Evolutionary conservation across 2,329 filamentous ascomycete species (phyloP).

Genomic region (Teratosphaeria destructans): DNA sequence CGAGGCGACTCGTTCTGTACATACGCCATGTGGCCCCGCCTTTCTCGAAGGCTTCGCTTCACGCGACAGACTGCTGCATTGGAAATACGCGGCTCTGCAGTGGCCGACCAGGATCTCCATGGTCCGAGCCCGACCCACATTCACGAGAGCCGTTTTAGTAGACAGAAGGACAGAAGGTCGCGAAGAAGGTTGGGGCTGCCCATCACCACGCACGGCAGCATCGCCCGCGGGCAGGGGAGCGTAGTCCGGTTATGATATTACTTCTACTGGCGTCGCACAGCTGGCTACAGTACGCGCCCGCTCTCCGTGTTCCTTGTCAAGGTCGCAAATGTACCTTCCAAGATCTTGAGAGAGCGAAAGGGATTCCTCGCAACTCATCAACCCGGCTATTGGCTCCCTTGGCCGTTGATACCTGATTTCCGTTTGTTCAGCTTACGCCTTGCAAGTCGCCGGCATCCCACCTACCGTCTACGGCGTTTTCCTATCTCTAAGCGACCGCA

Average conservation of each 20-base stretch:
- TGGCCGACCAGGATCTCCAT: background rate
- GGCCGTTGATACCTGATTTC: background rate
- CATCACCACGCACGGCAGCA: background rate
- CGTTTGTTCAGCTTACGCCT: background rate
- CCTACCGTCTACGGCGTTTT: background rate
- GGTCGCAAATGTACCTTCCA: background rate
- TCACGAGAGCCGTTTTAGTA: background rate
- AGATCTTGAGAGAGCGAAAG: background rate
- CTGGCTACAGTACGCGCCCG: background rate
- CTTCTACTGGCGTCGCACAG: background rate
- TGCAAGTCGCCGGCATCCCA: background rate
- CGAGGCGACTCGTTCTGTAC: background rate
- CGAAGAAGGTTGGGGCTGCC: background rate
- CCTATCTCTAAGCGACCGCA: background rate
- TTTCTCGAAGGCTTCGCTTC: background rate
- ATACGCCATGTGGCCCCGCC: background rate
- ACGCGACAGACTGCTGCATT: background rate
- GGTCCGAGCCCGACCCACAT: background rate
- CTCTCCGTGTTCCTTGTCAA: background rate
- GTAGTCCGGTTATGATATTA: background rate
- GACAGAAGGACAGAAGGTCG: background rate
- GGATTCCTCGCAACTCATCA: background rate
- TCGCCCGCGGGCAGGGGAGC: background rate
- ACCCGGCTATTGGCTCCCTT: background rate
- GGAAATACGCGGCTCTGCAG: background rate